Evolutionary conservation across 768 basidiomycete genomes (phyloP).

Genomic region (Panus rudis): DNA sequence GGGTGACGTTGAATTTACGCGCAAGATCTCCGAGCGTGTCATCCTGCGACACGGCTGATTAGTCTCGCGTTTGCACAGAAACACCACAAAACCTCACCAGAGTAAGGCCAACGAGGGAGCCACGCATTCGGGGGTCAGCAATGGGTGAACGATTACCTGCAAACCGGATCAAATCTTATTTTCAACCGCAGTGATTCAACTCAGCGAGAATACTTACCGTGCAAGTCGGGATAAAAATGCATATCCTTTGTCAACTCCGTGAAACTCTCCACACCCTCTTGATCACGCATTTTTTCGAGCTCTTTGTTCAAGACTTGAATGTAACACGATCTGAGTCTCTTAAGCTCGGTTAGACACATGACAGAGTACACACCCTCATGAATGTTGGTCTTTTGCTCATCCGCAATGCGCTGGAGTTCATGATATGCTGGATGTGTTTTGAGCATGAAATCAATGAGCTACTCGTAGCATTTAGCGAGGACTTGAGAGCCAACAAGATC

Average conservation of each 20-base stretch:
- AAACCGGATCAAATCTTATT: background rate
- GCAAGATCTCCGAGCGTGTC: constrained; percentile 74
- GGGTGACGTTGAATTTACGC: constrained; percentile 81
- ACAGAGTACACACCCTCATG: constrained; percentile 39
- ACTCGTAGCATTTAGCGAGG: constrained; percentile 3
- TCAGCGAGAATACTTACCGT: constrained; percentile 43
- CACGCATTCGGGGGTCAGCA: constrained; percentile 92
- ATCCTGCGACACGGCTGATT: constrained; percentile 38
- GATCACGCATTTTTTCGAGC: constrained; percentile 58
- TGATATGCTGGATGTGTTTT: constrained; percentile 85
- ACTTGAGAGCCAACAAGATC: background rate
- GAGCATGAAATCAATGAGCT: constrained; percentile 93
- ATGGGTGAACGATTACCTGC: constrained; percentile 94
- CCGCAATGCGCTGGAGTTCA: constrained; percentile 56
- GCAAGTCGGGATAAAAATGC: constrained; percentile 93
- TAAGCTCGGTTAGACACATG: background rate
- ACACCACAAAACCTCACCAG: constrained; percentile 44
- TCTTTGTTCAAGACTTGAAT: constrained; percentile 61
- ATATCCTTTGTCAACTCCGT: constrained; percentile 86
- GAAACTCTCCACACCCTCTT: constrained; percentile 48
- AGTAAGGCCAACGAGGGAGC: constrained; percentile 81
- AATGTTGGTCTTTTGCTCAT: constrained; percentile 51
- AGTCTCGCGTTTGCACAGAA: background rate
- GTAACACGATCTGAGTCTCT: background rate
- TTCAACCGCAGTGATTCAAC: background rate